These are phyloP conservation scores for Ambrosiella xylebori DNA, from an alignment of 2,329 filamentous ascomycete genomes.

Conservation along the genomic window DNA sequence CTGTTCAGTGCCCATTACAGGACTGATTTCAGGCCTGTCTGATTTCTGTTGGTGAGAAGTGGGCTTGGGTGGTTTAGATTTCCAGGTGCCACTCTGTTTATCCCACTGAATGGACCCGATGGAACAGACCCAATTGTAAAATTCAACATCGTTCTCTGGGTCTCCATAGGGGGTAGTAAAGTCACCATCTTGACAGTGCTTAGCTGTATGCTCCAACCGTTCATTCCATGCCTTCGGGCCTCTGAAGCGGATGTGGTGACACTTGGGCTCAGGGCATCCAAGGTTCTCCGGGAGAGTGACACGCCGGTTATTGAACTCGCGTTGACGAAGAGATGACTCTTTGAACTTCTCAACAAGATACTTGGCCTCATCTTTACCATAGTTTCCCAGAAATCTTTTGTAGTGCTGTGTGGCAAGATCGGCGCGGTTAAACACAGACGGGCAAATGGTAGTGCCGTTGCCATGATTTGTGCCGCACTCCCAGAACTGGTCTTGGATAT, in stretches of 20 bases:
- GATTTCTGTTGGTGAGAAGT: no score
- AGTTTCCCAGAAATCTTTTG: slow-evolving; percentile 54
- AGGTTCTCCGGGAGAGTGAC: slow-evolving; percentile 21
- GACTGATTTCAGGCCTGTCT: no score
- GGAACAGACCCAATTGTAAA: neutral
- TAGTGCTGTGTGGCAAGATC: slow-evolving; percentile 83
- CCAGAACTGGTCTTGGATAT: slow-evolving; percentile 59
- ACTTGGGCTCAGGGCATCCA: slow-evolving; percentile 44
- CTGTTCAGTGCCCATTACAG: no score
- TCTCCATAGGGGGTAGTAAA: neutral
- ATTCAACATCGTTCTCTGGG: neutral
- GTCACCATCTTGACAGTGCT: slow-evolving; percentile 48
- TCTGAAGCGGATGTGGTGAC: slow-evolving; percentile 35
- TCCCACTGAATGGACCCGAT: neutral
- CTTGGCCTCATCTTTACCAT: slow-evolving; percentile 20
- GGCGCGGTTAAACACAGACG: slow-evolving; percentile 67
- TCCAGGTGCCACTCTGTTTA: no score
- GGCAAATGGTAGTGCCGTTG: slow-evolving; percentile 16
- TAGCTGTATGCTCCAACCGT: slow-evolving; percentile 73
- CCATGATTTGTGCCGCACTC: slow-evolving; percentile 44
- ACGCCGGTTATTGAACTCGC: no score
- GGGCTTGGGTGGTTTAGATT: no score
- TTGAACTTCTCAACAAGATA: slow-evolving; percentile 24
- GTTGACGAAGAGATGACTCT: neutral
- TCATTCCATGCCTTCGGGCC: slow-evolving; percentile 57